Evolutionary conservation across 441 rosid species (phyloP).

Genomic region (Pelargonium cotyledonis): DNA sequence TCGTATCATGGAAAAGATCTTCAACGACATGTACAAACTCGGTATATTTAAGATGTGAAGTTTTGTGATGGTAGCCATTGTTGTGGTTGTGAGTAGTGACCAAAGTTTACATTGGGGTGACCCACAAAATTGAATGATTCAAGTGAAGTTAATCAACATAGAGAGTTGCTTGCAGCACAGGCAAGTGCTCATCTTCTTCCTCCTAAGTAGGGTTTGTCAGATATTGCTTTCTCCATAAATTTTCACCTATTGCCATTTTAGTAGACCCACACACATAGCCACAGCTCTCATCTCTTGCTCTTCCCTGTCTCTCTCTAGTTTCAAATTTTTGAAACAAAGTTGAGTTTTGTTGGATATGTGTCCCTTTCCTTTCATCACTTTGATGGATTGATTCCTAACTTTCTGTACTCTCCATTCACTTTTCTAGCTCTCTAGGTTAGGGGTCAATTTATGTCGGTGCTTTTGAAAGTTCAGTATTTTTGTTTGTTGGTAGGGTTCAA

Average conservation of each 20-base stretch:
- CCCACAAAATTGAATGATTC: not conserved
- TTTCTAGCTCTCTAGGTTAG: too few species aligned
- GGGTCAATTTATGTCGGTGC: too few species aligned
- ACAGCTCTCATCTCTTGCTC: too few species aligned
- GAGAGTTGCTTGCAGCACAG: not conserved
- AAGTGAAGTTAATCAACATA: too few species aligned
- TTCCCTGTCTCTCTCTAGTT: too few species aligned
- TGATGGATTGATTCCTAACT: not conserved
- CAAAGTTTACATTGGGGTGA: not conserved
- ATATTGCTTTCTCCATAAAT: slow-evolving; percentile 7
- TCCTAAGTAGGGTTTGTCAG: not conserved
- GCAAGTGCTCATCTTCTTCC: not conserved
- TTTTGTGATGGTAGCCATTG: not conserved
- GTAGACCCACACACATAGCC: not conserved
- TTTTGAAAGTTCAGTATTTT: too few species aligned
- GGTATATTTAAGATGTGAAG: not conserved
- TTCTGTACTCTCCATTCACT: not conserved
- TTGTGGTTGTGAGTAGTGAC: not conserved
- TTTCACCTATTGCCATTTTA: slow-evolving; percentile 14
- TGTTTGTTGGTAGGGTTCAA: too few species aligned
- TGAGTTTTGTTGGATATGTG: not conserved
- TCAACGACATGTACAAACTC: too few species aligned
- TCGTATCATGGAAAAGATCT: too few species aligned
- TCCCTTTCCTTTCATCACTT: slow-evolving; percentile 1
- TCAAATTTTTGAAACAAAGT: not conserved